Percentiles rank a stretch among this genome's conserved stretches.
Conservation (phyloP, 2,329 filamentous ascomycete species). For the Seiridium unicorne region DNA sequence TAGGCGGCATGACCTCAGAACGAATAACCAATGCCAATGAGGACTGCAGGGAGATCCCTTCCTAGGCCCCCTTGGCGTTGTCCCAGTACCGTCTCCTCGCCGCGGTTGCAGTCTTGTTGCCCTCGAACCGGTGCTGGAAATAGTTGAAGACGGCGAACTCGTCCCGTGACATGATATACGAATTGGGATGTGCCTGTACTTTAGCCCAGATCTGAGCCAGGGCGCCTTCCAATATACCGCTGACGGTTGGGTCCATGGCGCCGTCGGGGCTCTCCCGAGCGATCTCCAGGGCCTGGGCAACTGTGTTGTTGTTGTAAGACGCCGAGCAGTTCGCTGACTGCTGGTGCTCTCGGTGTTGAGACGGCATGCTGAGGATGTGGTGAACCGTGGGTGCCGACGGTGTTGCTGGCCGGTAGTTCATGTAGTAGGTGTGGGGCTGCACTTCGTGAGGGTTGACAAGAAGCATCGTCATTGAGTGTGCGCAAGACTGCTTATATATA, state of each 20-base stretch:
- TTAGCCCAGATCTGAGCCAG: slow-evolving; percentile 66
- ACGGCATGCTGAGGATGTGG: slow-evolving; percentile 15
- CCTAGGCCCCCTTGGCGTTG: slow-evolving; percentile 24
- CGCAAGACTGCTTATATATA: neutral
- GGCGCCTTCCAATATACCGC: slow-evolving; percentile 63
- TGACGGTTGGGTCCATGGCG: slow-evolving; percentile 59
- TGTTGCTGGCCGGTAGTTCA: slow-evolving; percentile 10
- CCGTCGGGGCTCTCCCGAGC: slow-evolving; percentile 72
- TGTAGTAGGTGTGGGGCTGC: slow-evolving; percentile 11
- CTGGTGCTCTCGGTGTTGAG: slow-evolving; percentile 9
- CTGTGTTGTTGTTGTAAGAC: slow-evolving; percentile 34
- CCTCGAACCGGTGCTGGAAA: slow-evolving; percentile 66
- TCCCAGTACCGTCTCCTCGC: slow-evolving; percentile 56
- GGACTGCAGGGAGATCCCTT: neutral
- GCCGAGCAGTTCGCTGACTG: slow-evolving; percentile 8
- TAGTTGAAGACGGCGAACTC: slow-evolving; percentile 90
- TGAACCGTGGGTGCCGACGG: slow-evolving; percentile 10
- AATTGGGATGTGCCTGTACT: slow-evolving; percentile 60
- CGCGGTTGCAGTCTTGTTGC: slow-evolving; percentile 43
- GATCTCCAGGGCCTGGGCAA: slow-evolving; percentile 70
- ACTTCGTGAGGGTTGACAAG: slow-evolving; percentile 12
- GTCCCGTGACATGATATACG: slow-evolving; percentile 72
- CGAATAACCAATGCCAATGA: neutral
- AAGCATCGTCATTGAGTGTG: slow-evolving; percentile 14
- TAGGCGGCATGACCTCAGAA: neutral